Conservation (phyloP, 176 grass and related monocot genomes). For the Oryza brachyantha region DNA sequence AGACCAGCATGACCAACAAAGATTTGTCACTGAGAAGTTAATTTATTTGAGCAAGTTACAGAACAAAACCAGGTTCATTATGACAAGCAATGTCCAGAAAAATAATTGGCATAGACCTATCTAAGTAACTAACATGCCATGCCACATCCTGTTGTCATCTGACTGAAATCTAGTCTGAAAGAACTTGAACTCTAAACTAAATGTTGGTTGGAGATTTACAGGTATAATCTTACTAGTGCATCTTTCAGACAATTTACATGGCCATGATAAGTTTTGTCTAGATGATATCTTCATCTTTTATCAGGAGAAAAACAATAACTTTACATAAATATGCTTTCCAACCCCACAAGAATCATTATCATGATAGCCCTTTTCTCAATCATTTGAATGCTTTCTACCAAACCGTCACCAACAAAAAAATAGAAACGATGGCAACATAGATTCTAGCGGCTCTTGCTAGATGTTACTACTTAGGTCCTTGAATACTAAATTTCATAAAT, state of each 20-base stretch:
- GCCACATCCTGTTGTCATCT: background rate
- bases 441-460: background rate
- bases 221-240: background rate
- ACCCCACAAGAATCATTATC: slow-evolving; percentile 21
- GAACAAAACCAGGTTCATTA: background rate
- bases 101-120: background rate
- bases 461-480: slow-evolving; percentile 20
- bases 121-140: background rate
- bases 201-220: background rate
- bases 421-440: background rate
- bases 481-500: background rate
- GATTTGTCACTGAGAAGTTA: background rate
- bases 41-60: background rate
- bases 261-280: background rate
- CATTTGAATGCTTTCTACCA: slow-evolving; percentile 14
- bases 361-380: slow-evolving; percentile 17
- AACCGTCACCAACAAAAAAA: background rate
- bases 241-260: background rate
- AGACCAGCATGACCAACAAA: background rate
- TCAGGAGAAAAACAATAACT: background rate
- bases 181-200: background rate
- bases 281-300: background rate
- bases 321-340: slow-evolving; percentile 7
- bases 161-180: background rate
- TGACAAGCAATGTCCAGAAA: background rate